phyloP scores from a whole-genome alignment of 139 green algal species.

The Chlorella vulgaris region DNA sequence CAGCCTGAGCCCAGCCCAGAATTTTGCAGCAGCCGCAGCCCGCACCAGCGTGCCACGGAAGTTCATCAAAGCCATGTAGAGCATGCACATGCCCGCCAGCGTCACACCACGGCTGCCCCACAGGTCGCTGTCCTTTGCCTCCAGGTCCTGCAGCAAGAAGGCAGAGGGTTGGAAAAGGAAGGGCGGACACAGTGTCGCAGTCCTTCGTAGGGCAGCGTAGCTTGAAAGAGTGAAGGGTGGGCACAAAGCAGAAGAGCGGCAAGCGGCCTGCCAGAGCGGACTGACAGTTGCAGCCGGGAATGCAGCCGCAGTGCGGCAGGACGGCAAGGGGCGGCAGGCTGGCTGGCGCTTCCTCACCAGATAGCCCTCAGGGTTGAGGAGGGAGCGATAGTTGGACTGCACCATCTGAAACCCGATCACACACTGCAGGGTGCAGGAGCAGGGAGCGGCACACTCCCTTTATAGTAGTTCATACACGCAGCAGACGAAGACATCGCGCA shows the following conservation, averaged over 20 bases:
- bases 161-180: not conserved
- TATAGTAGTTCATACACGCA: no score
- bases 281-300: no score
- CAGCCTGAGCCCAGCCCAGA: no score
- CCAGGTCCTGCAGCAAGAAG: conserved; percentile 54
- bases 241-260: not conserved
- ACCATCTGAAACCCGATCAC: conserved; percentile 74
- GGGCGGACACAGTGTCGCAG: no score
- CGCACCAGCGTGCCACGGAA: conserved; percentile 64
- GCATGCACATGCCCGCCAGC: conserved; percentile 54
- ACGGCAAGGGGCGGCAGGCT: no score
- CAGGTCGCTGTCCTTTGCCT: conserved; percentile 75
- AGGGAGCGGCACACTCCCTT: not conserved
- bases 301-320: no score
- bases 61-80: conserved; percentile 83
- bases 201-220: not conserved
- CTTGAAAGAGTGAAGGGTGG: no score
- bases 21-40: no score
- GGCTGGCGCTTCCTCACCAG: conserved; percentile 46
- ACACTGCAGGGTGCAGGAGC: not conserved
- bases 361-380: conserved; percentile 75
- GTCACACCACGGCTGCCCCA: conserved; percentile 81
- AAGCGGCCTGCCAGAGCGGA: no score
- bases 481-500: no score
- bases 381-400: conserved; percentile 51